Evolutionary conservation across 768 basidiomycete genomes (phyloP).

Genomic region (Tremella fuciformis): DNA sequence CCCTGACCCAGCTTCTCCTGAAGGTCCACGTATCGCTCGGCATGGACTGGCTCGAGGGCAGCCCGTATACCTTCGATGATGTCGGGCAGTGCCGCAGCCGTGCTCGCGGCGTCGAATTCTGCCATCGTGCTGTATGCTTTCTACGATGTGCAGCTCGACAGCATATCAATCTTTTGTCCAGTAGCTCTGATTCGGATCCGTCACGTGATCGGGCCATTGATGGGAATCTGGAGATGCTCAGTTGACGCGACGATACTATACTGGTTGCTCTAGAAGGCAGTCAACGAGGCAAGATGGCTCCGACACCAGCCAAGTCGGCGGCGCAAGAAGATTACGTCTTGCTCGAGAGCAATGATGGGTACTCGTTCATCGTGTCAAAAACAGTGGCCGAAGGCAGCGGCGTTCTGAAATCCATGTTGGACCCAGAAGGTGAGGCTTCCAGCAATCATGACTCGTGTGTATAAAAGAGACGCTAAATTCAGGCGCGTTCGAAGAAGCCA

Average conservation of each 20-base stretch:
- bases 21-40: conserved; percentile 29
- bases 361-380: conserved; percentile 71
- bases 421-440: conserved; percentile 61
- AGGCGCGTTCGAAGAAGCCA: conserved; percentile 75
- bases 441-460: conserved; percentile 6
- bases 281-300: neutral
- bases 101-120: conserved; percentile 24
- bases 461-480: neutral
- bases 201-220: neutral
- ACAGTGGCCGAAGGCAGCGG: conserved; percentile 74
- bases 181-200: neutral
- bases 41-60: conserved; percentile 32
- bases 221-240: too few relatives aligned
- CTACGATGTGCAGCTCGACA: neutral
- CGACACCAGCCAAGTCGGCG: neutral
- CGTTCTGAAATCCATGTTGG: conserved; percentile 77
- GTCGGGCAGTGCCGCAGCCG: conserved; percentile 23
- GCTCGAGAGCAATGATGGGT: conserved; percentile 61
- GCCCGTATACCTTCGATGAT: conserved; percentile 33
- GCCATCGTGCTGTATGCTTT: neutral
- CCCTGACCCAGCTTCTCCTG: conserved; percentile 25
- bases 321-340: conserved; percentile 30
- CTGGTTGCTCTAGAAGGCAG: neutral
- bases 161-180: neutral
- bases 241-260: too few relatives aligned